Conservation (phyloP, 2,329 filamentous ascomycete species). For the Neonectria hederae region DNA sequence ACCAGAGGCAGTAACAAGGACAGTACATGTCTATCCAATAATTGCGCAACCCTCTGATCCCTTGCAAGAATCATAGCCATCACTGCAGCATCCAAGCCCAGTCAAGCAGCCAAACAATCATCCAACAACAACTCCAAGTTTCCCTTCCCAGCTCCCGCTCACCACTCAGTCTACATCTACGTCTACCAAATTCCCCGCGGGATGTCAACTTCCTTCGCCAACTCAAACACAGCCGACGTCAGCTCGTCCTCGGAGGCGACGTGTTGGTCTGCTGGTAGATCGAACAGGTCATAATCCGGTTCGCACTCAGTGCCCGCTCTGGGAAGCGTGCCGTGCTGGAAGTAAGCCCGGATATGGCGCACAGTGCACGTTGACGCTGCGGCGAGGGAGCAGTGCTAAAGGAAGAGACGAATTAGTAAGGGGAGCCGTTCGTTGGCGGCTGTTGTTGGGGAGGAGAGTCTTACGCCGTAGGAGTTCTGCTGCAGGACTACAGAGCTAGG, state of each 20-base stretch:
- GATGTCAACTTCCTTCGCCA: conserved; percentile 33
- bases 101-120: not conserved
- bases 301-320: conserved; percentile 56
- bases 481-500: conserved; percentile 56
- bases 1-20: not conserved
- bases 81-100: not conserved
- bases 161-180: not conserved
- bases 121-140: not conserved
- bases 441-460: conserved; percentile 27
- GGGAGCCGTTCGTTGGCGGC: not conserved
- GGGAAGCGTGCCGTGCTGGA: conserved; percentile 58
- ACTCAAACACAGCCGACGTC: conserved; percentile 23
- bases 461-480: conserved; percentile 62
- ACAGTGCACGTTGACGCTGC: conserved; percentile 57
- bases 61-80: not conserved
- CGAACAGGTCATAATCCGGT: conserved; percentile 56
- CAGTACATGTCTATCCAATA: not conserved
- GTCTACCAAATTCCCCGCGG: conserved; percentile 23
- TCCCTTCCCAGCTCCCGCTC: not conserved
- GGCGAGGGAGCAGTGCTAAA: conserved; percentile 60
- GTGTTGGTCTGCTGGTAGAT: conserved; percentile 35
- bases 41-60: not conserved
- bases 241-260: conserved; percentile 30
- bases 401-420: not conserved
- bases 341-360: conserved; percentile 53